Evolutionary conservation across 1,284 basidiomycete species (phyloP), one percentile per base, ranked within the genome.

Genomic region (Trichosporon asahii): DNA sequence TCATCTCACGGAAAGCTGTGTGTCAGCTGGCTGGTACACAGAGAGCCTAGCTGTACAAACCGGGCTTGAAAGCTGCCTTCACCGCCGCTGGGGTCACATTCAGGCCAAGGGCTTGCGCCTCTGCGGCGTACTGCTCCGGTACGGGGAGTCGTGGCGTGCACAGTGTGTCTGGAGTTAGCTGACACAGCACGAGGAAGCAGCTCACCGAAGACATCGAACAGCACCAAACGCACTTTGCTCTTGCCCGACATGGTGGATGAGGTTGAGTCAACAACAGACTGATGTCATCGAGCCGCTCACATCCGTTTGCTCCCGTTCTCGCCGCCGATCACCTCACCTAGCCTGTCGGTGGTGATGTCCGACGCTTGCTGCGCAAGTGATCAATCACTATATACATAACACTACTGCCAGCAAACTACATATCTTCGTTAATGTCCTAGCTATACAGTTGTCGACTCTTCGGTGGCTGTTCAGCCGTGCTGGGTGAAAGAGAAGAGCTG

Each of bases 191-290:
- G 35, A 4, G 7, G 5, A 23, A 44, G 25, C 55, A 46, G 74
- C 77, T 37, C 44, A 81, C 82, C 83, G 55, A 84, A 83, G 14
- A 81, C 80, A 71, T 84, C 82, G 60, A 84, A 84, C 4, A 84
- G 76, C 40, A 84, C 81, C 49, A 84, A 74, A 8, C 81, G 76
- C 35, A 84, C 75, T n/a, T 74, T 77, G 61, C 61, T 65, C 29
- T 25, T 53, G 23, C 15, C 15, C 18, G 57, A 33, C 57, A 61
- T 61, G 57, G 29, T 31, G 57, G 29, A 61, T 61, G 57, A 15
- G 49, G 49, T 53, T 18, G n/a, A 53, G 49, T 21, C 49, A 53
- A 53, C 49, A 53, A 53, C 49, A 53, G 21, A 53, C 57, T 61
- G 27, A 61, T 61, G 57, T 61, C 57, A 61, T 61, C 27, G 18